Percentiles rank a stretch among this genome's conserved stretches.
phyloP scores from a whole-genome alignment of 768 basidiomycete species.

The Mycena maculata region DNA sequence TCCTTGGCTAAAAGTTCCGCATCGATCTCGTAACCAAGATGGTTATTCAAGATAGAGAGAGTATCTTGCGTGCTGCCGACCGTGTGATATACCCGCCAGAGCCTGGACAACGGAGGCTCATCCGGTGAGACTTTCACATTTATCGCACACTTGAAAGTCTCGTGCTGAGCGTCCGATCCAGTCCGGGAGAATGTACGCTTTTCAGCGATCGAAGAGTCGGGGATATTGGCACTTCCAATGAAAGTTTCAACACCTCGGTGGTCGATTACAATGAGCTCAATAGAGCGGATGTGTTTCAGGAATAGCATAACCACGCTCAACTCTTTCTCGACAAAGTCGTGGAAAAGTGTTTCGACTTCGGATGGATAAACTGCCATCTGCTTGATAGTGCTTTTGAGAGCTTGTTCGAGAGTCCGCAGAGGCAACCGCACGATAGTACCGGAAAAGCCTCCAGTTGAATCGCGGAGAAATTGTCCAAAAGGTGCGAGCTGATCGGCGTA shows the following conservation, averaged over 20 bases:
- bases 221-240: constrained; percentile 32
- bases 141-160: constrained; percentile 28
- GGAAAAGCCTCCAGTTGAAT: neutral
- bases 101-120: neutral
- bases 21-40: constrained; percentile 31
- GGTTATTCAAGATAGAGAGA: constrained; percentile 12
- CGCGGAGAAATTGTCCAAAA: constrained; percentile 27
- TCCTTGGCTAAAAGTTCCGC: constrained; percentile 36
- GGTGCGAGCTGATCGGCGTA: constrained; percentile 39
- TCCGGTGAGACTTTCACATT: neutral
- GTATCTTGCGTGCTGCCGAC: constrained; percentile 28
- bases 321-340: constrained; percentile 41
- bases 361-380: constrained; percentile 24
- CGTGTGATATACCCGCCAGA: constrained; percentile 35
- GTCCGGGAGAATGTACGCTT: constrained; percentile 28
- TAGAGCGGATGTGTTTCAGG: constrained; percentile 39
- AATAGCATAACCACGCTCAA: constrained; percentile 40
- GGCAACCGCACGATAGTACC: constrained; percentile 46
- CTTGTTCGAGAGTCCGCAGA: constrained; percentile 36
- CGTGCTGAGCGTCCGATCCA: constrained; percentile 8
- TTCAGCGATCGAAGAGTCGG: constrained; percentile 23
- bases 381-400: constrained; percentile 24
- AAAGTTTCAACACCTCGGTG: constrained; percentile 25
- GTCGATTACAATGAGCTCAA: constrained; percentile 40
- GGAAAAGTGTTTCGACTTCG: constrained; percentile 35